Conservation (phyloP, 129 eudicot species). For the Pulicaria dysenterica region DNA sequence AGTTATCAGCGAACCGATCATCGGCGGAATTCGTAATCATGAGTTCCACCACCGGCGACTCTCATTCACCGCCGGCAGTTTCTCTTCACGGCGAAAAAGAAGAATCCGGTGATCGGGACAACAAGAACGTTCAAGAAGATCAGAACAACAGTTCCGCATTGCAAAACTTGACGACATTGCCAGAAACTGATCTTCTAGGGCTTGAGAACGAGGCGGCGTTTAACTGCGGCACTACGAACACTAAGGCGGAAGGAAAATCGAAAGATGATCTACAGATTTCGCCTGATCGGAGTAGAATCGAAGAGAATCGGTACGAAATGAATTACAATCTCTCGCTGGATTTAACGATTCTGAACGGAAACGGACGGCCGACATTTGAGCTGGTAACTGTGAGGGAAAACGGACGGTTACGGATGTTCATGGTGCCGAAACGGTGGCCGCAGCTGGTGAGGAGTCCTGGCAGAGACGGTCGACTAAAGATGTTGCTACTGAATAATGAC, state of each 20-base stretch:
- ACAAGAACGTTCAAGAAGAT: constrained; percentile 1
- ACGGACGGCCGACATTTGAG: constrained; percentile 30
- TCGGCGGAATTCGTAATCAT: no score
- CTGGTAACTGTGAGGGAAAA: constrained; percentile 14
- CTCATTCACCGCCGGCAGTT: neutral
- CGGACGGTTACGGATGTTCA: constrained; percentile 35
- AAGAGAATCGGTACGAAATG: neutral
- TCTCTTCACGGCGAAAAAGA: neutral
- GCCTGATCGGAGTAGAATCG: neutral
- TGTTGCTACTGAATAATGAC: constrained; percentile 26
- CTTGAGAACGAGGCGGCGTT: neutral
- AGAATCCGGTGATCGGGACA: neutral
- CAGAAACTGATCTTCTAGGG: constrained; percentile 16
- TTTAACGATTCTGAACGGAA: constrained; percentile 1
- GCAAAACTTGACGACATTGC: constrained; percentile 1
- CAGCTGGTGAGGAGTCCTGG: constrained; percentile 26
- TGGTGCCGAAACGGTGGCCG: constrained; percentile 23
- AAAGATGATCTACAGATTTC: neutral
- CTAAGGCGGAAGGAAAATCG: neutral
- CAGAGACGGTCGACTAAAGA: constrained; percentile 31
- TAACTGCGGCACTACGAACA: neutral
- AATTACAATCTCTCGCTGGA: constrained; percentile 22
- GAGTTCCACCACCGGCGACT: neutral
- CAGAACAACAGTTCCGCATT: neutral
- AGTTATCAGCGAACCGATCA: no score